A percentile compares a stretch with the other conserved stretches of the same genome.
Evolutionary conservation across 179 eudicot species (phyloP).

Genomic region (Silene noctiflora): DNA sequence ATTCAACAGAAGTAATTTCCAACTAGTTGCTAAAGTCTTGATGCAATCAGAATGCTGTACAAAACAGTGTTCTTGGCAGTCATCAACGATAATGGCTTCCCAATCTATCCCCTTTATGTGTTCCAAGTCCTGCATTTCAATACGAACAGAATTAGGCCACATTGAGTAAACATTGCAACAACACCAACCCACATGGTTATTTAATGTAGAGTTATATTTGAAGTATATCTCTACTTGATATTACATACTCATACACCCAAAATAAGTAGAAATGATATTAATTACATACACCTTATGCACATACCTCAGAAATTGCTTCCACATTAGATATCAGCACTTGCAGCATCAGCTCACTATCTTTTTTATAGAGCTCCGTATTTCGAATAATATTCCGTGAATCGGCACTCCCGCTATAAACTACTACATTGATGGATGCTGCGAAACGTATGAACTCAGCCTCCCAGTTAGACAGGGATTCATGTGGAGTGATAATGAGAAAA

Average conservation of each 20-base stretch:
- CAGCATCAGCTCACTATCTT: conserved; percentile 46
- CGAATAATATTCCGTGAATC: conserved; percentile 50
- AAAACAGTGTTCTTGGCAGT: conserved; percentile 39
- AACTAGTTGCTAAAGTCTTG: conserved; percentile 37
- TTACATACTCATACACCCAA: neutral
- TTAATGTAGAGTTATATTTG: neutral
- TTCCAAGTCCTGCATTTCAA: conserved; percentile 54
- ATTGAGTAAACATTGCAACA: neutral
- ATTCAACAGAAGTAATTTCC: conserved; percentile 53
- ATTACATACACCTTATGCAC: neutral
- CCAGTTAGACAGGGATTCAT: conserved; percentile 46
- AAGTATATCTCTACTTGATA: neutral
- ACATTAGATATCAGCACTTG: conserved; percentile 61
- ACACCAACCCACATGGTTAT: neutral
- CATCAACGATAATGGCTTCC: conserved; percentile 68
- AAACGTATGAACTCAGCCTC: conserved; percentile 61
- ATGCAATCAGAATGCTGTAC: conserved; percentile 36
- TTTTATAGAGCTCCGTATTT: conserved; percentile 50
- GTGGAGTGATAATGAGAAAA: conserved; percentile 52
- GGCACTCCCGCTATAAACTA: conserved; percentile 53
- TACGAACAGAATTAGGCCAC: conserved; percentile 5
- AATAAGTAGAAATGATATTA: conserved; percentile 1
- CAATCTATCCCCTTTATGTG: conserved; percentile 44
- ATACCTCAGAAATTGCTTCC: conserved; percentile 65
- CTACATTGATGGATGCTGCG: conserved; percentile 52